Evolutionary conservation across 306 rosid genomes (phyloP), one percentile per base, ranked within the genome.

Genomic region (Spatholobus suberectus): DNA sequence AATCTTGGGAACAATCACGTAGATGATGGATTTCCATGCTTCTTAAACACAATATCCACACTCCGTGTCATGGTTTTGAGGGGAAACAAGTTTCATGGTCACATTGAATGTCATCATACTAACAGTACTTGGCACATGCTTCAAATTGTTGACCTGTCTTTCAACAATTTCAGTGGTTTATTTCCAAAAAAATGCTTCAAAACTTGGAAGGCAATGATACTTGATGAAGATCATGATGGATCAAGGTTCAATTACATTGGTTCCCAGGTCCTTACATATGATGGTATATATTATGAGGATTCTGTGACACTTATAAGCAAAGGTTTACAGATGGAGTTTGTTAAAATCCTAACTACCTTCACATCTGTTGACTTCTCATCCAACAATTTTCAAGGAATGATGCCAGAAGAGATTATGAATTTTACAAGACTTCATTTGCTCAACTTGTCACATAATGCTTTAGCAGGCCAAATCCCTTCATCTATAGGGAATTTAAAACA

Each of bases 61-160:
- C 75, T 90, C 10, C 82, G 79, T 0, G 81, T 90, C 20, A 47
- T 90, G 80, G 17, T 80, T 20, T 69, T 90, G 76, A 69, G 82
- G 1, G 21, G 43, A 4, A 90, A 90, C 26, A 40, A 26, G 12
- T 82, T 88, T 2, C 24, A 80, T 0, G 80, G 89, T 18, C 4
- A 1, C 17, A 14, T 88, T 79, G 81, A 20, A 44, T 90, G 91
- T 73, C 38, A 15, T 0, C n/a, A 43, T 0, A 1, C 1, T 23
- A 71, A 4, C 9, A 24, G 27, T 1, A 58, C 7, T 20, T 84
- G 91, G 90, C 8, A 2, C 0, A 68, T 4, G 52, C 89, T 89
- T 55, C 89, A 87, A 55, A 87, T 90, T 34, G 5, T 85, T 1
- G 88, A 90, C 18, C 2, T 90, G 0, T 87, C 90, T 52, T 67